A percentile compares a stretch with the other conserved stretches of the same genome.
These are phyloP conservation scores for Tetradesmus lagerheimii DNA, from an alignment of 139 green algal species.

Conservation along the genomic window DNA sequence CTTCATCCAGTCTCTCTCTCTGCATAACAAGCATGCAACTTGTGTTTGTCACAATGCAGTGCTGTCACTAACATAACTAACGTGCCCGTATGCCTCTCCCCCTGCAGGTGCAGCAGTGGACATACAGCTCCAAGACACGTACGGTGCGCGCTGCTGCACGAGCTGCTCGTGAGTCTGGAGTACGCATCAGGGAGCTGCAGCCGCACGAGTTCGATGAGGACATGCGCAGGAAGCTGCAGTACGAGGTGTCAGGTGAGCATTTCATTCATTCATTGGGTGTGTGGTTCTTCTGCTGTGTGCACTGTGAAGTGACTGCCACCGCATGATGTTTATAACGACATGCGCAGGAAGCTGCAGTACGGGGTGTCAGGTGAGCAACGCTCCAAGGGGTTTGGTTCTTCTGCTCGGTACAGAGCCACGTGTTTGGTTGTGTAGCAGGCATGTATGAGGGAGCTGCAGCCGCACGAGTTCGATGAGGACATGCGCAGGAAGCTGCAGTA, in stretches of 20 bases:
- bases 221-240: constrained; percentile 29
- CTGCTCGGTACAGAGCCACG: too few relatives aligned
- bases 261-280: too few relatives aligned
- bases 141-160: constrained; percentile 29
- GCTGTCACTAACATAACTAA: not conserved
- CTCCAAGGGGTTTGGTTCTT: too few relatives aligned
- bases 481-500: constrained; percentile 36
- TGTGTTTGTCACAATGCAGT: not conserved
- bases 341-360: too few relatives aligned
- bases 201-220: constrained; percentile 26
- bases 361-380: too few relatives aligned
- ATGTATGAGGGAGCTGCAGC: constrained; percentile 18
- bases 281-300: too few relatives aligned
- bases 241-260: constrained; percentile 33
- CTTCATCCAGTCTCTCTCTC: too few relatives aligned
- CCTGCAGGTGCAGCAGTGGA: constrained; percentile 42
- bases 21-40: too few relatives aligned
- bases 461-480: constrained; percentile 27
- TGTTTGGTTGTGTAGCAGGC: too few relatives aligned
- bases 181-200: constrained; percentile 33
- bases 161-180: constrained; percentile 25
- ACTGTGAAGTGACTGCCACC: too few relatives aligned
- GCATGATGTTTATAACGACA: too few relatives aligned
- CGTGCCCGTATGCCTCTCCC: not conserved
- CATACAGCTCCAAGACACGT: constrained; percentile 26